Base-by-base conservation (phyloP, 1,284 basidiomycete genomes). In the Irpex sp. region DNA sequence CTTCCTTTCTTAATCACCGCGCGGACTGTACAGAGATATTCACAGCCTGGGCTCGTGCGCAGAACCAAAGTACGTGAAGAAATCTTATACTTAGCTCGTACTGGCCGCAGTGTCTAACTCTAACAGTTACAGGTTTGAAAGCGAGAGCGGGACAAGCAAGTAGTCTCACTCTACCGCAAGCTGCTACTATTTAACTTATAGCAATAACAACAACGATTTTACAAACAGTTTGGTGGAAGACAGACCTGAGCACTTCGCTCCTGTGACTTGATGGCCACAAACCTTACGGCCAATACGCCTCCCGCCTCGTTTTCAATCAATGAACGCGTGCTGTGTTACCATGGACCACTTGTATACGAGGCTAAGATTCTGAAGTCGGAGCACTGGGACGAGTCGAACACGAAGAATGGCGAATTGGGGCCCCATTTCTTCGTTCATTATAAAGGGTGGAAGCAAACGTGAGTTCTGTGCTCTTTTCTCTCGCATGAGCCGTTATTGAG, bases 391-490 rank as follows among this genome's bases (percentile, higher is more conserved):
- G 89, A 91, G 69, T 79, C 82, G 3, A 88, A 85, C 60, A 87
- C 90, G 5, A 81, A 86, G 50, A 81, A 84, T 4, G 90, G 91
- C 2, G 76, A 79, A 4, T 77, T 85, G 1, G 95, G 95, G 1
- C 86, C 88, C 4, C 93, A 97, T 70, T 99, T 94, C 76, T 90
- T 93, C 67, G 96, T 99, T 26, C 97, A 99, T 77, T 99, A 99
- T 82, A 96, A 97, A 75, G 97, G 97, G 4, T 99, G 97, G 97
- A 99, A 98, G 76, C 93, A 95, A 77, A 96, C 93, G 89, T 96
- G 74, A 76, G 94, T 46, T 37, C 33, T 11, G 51, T 46, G 36
- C 37, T 63, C 58, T 54, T 53, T 36, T 43, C 17, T 54, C 26
- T 57, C 54, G 21, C 57, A 8, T 50, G 54, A 21, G 35, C n/a